Evolutionary conservation across 1,284 basidiomycete species (phyloP).

Genomic region (Sanghuangporus weigelae): DNA sequence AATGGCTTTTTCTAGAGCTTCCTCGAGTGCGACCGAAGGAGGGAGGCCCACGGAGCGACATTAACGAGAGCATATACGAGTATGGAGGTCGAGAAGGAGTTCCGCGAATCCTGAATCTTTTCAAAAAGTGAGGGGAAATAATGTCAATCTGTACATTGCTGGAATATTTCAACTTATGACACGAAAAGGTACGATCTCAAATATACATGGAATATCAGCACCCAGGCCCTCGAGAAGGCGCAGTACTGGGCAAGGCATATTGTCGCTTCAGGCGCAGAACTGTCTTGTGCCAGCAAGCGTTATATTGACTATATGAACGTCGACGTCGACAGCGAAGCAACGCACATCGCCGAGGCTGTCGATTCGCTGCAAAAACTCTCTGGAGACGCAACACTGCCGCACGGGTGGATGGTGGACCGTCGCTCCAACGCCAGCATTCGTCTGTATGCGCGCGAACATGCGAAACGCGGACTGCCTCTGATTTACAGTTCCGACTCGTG

Average conservation of each 20-base stretch:
- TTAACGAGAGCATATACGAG: background rate
- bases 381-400: slow-evolving; percentile 22
- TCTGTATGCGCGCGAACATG: slow-evolving; percentile 22
- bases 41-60: background rate
- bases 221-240: background rate
- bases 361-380: slow-evolving; percentile 22
- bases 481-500: slow-evolving; percentile 24
- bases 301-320: slow-evolving; percentile 21
- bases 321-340: slow-evolving; percentile 21
- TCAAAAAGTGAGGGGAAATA: background rate
- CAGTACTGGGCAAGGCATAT: slow-evolving; percentile 27
- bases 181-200: background rate
- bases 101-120: background rate
- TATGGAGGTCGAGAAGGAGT: background rate
- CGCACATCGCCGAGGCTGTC: slow-evolving; percentile 28
- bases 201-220: slow-evolving; percentile 1
- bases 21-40: slow-evolving; percentile 3
- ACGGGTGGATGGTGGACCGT: slow-evolving; percentile 29
- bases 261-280: slow-evolving; percentile 20
- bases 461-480: slow-evolving; percentile 20
- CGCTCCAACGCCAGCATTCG: slow-evolving; percentile 17
- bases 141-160: no score
- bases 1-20: slow-evolving; percentile 27
- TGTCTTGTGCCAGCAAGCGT: slow-evolving; percentile 20
- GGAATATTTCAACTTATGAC: background rate